phyloP scores from a whole-genome alignment of 2,329 filamentous ascomycete genomes.

The Nigrospora osmanthi region DNA sequence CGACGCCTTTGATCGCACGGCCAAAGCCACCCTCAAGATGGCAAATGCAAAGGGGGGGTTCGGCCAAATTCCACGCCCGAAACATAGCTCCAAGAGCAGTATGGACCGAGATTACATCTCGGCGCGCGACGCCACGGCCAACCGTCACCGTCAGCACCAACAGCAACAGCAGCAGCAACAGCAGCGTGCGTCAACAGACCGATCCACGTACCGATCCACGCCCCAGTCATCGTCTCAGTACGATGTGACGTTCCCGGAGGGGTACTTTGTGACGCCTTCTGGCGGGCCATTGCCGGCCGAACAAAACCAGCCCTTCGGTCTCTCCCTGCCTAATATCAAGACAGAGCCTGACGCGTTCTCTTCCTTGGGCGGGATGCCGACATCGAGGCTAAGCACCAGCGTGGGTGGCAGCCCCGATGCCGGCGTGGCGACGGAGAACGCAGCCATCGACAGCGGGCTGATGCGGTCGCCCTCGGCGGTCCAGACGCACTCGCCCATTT shows the following conservation, averaged over 20 bases:
- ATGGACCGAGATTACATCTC: slow-evolving; percentile 19
- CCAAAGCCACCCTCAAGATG: slow-evolving; percentile 93
- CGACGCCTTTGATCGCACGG: slow-evolving; percentile 91
- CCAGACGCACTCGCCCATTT: slow-evolving; percentile 24
- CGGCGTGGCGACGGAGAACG: slow-evolving; percentile 24
- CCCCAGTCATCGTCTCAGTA: slow-evolving; percentile 5
- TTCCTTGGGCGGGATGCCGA: slow-evolving; percentile 30
- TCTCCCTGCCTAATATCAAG: slow-evolving; percentile 23
- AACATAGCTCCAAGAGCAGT: slow-evolving; percentile 13
- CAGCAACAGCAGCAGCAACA: slow-evolving; percentile 9
- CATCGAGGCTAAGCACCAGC: slow-evolving; percentile 24
- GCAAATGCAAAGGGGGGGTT: slow-evolving; percentile 82
- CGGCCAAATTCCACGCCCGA: slow-evolving; percentile 35
- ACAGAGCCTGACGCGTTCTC: slow-evolving; percentile 29
- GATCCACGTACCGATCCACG: slow-evolving; percentile 11
- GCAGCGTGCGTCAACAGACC: slow-evolving; percentile 12
- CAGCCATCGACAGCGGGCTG: slow-evolving; percentile 33
- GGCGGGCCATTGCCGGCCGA: not conserved
- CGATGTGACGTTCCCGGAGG: slow-evolving; percentile 8
- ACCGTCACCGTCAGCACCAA: slow-evolving; percentile 12
- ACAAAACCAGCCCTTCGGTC: slow-evolving; percentile 16
- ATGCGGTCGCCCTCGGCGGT: slow-evolving; percentile 35
- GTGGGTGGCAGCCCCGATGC: slow-evolving; percentile 25
- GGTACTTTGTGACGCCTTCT: slow-evolving; percentile 10
- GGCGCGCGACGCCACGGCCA: slow-evolving; percentile 21